phyloP scores from a whole-genome alignment of 2,329 filamentous ascomycete genomes.

The Achaetomium macrosporum region DNA sequence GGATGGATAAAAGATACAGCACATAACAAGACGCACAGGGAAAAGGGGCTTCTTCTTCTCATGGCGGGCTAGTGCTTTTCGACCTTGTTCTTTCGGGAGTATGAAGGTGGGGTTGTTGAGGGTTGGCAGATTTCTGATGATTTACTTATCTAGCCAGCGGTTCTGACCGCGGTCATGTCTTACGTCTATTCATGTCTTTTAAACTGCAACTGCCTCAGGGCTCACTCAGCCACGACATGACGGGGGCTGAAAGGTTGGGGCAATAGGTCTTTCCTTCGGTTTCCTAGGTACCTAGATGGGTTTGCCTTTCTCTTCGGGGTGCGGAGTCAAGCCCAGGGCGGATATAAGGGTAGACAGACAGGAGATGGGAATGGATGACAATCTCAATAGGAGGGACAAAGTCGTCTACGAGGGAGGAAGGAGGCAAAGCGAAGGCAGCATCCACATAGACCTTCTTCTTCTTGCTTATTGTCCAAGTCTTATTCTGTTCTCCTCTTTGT shows the following conservation, averaged over 20 bases:
- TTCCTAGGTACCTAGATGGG: background rate
- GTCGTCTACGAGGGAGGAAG: background rate
- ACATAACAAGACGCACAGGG: background rate
- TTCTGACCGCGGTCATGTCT: background rate
- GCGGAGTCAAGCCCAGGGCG: too few relatives aligned
- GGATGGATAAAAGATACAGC: background rate
- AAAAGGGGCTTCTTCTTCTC: background rate
- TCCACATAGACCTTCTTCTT: background rate
- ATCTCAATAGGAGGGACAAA: too few relatives aligned
- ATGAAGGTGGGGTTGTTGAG: too few relatives aligned
- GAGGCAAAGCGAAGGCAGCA: background rate
- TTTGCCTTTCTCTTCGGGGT: background rate
- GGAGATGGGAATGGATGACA: too few relatives aligned
- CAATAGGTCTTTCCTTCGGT: too few relatives aligned
- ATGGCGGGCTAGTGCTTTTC: background rate
- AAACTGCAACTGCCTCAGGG: slow-evolving; percentile 8
- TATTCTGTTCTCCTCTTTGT: background rate
- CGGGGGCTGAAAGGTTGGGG: background rate
- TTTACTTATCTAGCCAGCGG: background rate
- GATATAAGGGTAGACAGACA: too few relatives aligned
- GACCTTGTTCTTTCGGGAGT: background rate
- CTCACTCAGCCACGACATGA: background rate
- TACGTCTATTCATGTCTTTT: background rate
- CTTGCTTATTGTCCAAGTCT: background rate
- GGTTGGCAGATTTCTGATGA: background rate